Conservation (phyloP, 352 stramenopile species). For the Phytophthora palmivora region DNA sequence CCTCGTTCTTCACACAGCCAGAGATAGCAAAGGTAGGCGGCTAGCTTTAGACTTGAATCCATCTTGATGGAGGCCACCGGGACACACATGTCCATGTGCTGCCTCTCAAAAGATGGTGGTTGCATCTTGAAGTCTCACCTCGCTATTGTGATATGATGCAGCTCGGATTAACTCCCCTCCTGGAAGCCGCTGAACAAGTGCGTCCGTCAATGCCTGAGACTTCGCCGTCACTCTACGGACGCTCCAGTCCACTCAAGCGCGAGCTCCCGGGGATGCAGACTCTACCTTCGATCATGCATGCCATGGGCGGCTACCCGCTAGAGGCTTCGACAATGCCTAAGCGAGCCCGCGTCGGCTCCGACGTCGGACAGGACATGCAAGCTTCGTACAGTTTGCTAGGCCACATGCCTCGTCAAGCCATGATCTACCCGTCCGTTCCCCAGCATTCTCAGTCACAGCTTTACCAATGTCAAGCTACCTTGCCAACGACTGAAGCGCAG, state of each 20-base stretch:
- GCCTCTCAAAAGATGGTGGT: conserved; percentile 20
- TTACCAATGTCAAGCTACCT: conserved; percentile 13
- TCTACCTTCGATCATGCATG: conserved; percentile 51
- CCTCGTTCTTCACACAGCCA: conserved; percentile 48
- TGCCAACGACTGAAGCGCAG: conserved; percentile 23
- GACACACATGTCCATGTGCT: conserved; percentile 16
- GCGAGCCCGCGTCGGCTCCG: conserved; percentile 42
- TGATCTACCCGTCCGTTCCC: conserved; percentile 35
- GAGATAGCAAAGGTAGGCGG: conserved; percentile 41
- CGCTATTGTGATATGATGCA: conserved; percentile 35
- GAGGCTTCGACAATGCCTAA: conserved; percentile 37
- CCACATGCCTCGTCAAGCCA: conserved; percentile 38
- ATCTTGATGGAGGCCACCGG: not conserved
- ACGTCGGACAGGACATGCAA: conserved; percentile 42
- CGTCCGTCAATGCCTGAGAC: conserved; percentile 31
- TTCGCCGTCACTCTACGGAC: conserved; percentile 8
- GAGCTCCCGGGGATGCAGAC: conserved; percentile 23
- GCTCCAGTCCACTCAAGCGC: conserved; percentile 37
- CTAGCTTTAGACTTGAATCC: not conserved
- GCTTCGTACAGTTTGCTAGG: conserved; percentile 38
- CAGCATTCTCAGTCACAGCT: conserved; percentile 19
- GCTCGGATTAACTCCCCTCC: conserved; percentile 63
- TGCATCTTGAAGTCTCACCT: conserved; percentile 34
- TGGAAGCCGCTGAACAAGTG: conserved; percentile 69
- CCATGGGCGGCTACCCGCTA: conserved; percentile 45